Conservation (phyloP, 2,329 filamentous ascomycete species). For the Lecanoromycetidae sp. region DNA sequence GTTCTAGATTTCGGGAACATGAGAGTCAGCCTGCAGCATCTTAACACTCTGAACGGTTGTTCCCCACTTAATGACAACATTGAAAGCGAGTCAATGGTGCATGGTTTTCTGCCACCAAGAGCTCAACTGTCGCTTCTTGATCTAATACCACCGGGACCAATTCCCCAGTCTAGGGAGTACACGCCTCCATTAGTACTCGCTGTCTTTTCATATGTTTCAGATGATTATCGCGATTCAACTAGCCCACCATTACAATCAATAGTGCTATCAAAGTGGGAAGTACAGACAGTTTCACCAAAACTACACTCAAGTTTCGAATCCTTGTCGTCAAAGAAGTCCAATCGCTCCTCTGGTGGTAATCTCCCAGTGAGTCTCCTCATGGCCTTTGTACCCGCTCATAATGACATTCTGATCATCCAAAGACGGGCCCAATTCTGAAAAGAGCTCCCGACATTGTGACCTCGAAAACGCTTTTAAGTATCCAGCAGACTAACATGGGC, state of each 20-base stretch:
- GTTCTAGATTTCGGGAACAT: constrained; percentile 39
- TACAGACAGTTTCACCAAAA: constrained; percentile 51
- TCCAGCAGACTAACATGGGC: constrained; percentile 58
- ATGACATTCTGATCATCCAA: background rate
- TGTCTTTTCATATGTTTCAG: constrained; percentile 53
- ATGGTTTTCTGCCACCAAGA: constrained; percentile 35
- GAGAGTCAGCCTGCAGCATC: constrained; percentile 40
- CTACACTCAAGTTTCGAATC: constrained; percentile 70
- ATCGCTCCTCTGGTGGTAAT: constrained; percentile 30
- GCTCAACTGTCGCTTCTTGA: constrained; percentile 61
- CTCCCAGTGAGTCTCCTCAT: constrained; percentile 19
- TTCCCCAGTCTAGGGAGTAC: constrained; percentile 45
- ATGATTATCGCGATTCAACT: constrained; percentile 39
- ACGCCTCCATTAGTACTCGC: constrained; percentile 55
- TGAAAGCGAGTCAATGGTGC: background rate
- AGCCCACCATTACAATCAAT: constrained; percentile 56
- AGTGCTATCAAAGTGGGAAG: constrained; percentile 71
- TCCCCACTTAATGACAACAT: constrained; percentile 26
- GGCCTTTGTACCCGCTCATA: background rate
- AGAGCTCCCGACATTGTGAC: constrained; percentile 56
- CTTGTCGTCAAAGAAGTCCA: constrained; percentile 53
- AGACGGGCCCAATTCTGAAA: constrained; percentile 43
- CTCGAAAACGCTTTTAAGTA: constrained; percentile 57
- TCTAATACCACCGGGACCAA: constrained; percentile 54
- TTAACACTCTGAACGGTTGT: constrained; percentile 39